These are phyloP conservation scores for Mortierella sp. DNA, from an alignment of 371 early-diverging fungal genomes.

Conservation along the genomic window DNA sequence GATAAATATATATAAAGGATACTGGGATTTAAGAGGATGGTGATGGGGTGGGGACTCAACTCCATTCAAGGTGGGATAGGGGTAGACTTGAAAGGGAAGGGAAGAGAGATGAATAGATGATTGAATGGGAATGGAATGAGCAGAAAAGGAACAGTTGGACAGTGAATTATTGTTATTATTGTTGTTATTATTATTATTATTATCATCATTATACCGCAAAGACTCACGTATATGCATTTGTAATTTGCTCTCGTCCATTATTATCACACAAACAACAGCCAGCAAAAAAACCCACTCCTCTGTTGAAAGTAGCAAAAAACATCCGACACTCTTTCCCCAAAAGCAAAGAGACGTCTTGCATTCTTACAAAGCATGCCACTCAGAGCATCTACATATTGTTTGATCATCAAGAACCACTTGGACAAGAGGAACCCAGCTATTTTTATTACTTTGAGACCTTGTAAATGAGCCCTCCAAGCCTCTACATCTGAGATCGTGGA, in stretches of 20 bases:
- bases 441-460: no score
- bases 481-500: background rate
- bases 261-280: background rate
- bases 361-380: background rate
- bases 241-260: no score
- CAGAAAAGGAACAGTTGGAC: background rate
- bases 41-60: background rate
- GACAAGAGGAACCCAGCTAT: no score
- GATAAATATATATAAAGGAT: background rate
- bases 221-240: no score
- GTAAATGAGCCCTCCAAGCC: background rate
- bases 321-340: no score
- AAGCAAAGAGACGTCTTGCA: background rate
- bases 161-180: background rate
- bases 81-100: background rate
- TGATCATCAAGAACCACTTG: no score
- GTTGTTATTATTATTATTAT: no score
- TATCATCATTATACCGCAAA: no score
- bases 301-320: no score
- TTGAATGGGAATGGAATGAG: background rate
- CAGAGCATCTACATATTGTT: no score
- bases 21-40: background rate
- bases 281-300: no score
- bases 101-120: constrained; percentile 5
- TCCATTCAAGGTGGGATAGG: no score